Evolutionary conservation across 2,329 filamentous ascomycete species (phyloP).

Genomic region (Alternaria longipes): DNA sequence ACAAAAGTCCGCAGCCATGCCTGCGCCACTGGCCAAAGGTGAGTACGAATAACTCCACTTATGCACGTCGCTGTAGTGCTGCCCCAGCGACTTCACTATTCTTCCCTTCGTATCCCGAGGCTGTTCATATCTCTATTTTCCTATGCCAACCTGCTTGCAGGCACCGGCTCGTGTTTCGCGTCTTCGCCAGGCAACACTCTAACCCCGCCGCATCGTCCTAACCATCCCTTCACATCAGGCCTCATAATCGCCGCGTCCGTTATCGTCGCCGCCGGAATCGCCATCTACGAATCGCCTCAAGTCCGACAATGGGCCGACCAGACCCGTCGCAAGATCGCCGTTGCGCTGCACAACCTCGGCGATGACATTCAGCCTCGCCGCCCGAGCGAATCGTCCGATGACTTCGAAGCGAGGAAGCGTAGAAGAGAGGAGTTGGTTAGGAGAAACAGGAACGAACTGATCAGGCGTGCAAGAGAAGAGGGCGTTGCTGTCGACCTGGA

Average conservation of each 20-base stretch:
- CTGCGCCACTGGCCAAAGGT: constrained; percentile 55
- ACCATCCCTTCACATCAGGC: constrained; percentile 56
- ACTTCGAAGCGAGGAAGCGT: constrained; percentile 43
- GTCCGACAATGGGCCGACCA: constrained; percentile 70
- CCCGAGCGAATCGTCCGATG: constrained; percentile 44
- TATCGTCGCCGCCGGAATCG: constrained; percentile 69
- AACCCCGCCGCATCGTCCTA: constrained; percentile 33
- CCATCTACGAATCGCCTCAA: constrained; percentile 70
- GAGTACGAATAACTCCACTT: constrained; percentile 33
- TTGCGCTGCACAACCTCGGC: constrained; percentile 66
- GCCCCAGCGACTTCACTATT: constrained; percentile 9
- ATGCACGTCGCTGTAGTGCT: constrained; percentile 36
- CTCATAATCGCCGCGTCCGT: constrained; percentile 70
- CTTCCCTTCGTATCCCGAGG: not conserved
- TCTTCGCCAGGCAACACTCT: constrained; percentile 14
- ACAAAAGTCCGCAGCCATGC: constrained; percentile 34
- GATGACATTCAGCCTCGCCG: constrained; percentile 64
- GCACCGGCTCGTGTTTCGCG: constrained; percentile 33
- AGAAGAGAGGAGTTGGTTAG: constrained; percentile 46
- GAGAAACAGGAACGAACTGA: constrained; percentile 48
- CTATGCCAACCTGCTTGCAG: constrained; percentile 47
- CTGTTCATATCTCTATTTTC: not conserved
- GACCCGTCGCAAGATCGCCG: constrained; percentile 68
- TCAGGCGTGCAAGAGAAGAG: constrained; percentile 49
- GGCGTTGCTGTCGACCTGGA: constrained; percentile 55